These are phyloP conservation scores for Kwoniella shandongensis DNA, from an alignment of 768 basidiomycete genomes.

Conservation along the genomic window DNA sequence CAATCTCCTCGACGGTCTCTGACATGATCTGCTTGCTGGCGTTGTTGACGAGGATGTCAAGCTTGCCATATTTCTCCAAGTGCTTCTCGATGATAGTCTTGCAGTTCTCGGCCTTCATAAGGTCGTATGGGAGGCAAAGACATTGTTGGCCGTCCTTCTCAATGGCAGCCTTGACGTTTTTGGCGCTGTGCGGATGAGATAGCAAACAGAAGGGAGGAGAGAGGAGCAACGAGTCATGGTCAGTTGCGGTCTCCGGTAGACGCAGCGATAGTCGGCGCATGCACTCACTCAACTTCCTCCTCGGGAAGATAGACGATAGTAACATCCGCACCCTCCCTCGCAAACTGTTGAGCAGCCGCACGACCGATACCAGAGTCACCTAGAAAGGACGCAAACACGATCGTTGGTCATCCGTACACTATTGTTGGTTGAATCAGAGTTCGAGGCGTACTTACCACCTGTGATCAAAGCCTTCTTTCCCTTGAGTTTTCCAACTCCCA, in stretches of 20 bases:
- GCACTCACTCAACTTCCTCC: conserved; percentile 60
- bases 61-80: conserved; percentile 53
- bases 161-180: conserved; percentile 59
- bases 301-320: conserved; percentile 60
- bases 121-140: conserved; percentile 54
- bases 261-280: neutral
- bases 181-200: conserved; percentile 46
- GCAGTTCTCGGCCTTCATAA: conserved; percentile 57
- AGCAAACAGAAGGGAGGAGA: neutral
- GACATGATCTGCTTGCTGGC: conserved; percentile 56
- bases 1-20: conserved; percentile 58
- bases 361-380: conserved; percentile 47
- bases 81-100: conserved; percentile 60
- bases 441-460: conserved; percentile 27
- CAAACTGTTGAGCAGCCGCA: conserved; percentile 52
- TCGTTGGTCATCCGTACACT: no score
- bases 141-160: conserved; percentile 56
- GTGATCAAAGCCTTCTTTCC: conserved; percentile 52
- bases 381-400: no score
- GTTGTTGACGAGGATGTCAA: conserved; percentile 65
- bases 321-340: conserved; percentile 56
- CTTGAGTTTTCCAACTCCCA: conserved; percentile 58
- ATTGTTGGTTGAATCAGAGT: no score
- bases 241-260: no score
- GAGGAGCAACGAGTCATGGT: no score